A percentile compares a stretch with the other conserved stretches of the same genome.
Evolutionary conservation across 208 protist genomes (phyloP).

Genomic region (Leishmania gerbilli): DNA sequence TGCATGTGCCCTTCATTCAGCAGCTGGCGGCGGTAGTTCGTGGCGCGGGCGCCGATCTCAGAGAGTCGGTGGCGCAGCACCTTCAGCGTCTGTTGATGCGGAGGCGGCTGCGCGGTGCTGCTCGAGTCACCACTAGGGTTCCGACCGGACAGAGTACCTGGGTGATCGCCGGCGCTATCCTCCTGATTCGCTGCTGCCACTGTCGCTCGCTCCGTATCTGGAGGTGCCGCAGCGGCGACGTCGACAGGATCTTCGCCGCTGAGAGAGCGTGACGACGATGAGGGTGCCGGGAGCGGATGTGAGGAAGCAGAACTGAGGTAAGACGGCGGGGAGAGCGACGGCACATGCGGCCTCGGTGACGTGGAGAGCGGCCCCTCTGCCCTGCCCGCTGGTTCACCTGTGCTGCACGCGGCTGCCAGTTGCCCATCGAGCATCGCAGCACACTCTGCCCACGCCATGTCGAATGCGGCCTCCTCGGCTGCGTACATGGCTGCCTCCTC

Average conservation of each 20-base stretch:
- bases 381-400: not conserved
- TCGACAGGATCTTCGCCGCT: not conserved
- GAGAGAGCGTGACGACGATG: not conserved
- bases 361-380: not conserved
- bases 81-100: conserved; percentile 11
- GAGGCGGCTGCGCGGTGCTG: not conserved
- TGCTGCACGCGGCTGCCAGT: not conserved
- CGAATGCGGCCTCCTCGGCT: conserved; percentile 20
- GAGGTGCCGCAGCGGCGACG: not conserved
- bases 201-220: not conserved
- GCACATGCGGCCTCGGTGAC: not conserved
- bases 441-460: not conserved
- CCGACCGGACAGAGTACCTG: not conserved
- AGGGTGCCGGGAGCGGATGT: too few relatives aligned
- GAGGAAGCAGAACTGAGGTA: not conserved
- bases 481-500: conserved; percentile 23
- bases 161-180: not conserved
- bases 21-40: conserved; percentile 18
- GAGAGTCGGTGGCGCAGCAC: conserved; percentile 33
- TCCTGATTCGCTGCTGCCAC: not conserved
- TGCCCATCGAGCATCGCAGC: not conserved
- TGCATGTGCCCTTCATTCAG: conserved; percentile 38
- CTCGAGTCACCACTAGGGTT: not conserved
- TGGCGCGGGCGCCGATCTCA: conserved; percentile 14
- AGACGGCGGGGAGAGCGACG: not conserved